phyloP scores from a whole-genome alignment of 2,329 filamentous ascomycete genomes.

The Aspergillus latus region DNA sequence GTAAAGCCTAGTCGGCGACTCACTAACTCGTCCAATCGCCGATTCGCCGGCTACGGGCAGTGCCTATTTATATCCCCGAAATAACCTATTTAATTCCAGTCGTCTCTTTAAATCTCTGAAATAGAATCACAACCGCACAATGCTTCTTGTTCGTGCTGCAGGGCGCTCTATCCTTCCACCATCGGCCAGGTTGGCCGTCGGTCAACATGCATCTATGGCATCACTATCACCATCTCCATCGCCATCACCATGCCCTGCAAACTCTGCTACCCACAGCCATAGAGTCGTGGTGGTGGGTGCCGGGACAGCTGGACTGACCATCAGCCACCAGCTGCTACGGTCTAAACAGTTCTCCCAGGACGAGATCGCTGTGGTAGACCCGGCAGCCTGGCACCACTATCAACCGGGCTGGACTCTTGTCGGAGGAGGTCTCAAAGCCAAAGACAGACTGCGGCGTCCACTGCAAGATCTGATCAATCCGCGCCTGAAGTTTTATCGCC shows the following conservation, averaged over 20 bases:
- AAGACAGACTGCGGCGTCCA: slow-evolving; percentile 57
- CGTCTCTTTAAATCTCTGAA: no score
- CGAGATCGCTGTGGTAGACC: slow-evolving; percentile 66
- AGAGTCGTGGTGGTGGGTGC: slow-evolving; percentile 67
- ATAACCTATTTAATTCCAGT: no score
- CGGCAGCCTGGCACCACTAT: slow-evolving; percentile 64
- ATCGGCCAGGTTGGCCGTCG: no score
- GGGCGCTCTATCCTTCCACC: background rate
- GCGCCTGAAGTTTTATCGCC: slow-evolving; percentile 61
- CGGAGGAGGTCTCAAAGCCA: slow-evolving; percentile 64
- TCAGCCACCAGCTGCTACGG: slow-evolving; percentile 67
- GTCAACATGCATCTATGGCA: background rate
- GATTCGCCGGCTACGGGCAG: no score
- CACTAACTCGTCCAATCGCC: no score
- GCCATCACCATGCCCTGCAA: background rate
- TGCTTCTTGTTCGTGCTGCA: background rate
- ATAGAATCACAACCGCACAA: background rate
- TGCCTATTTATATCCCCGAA: no score
- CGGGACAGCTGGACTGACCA: slow-evolving; percentile 63
- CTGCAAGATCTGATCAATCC: slow-evolving; percentile 55
- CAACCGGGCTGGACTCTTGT: slow-evolving; percentile 71
- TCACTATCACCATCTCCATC: background rate
- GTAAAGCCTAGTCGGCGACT: no score
- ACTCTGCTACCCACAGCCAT: slow-evolving; percentile 50
- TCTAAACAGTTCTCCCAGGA: slow-evolving; percentile 56